A percentile compares a stretch with the other conserved stretches of the same genome.
Conservation (phyloP, 768 basidiomycete genomes). For the Lyophyllum atratum region DNA sequence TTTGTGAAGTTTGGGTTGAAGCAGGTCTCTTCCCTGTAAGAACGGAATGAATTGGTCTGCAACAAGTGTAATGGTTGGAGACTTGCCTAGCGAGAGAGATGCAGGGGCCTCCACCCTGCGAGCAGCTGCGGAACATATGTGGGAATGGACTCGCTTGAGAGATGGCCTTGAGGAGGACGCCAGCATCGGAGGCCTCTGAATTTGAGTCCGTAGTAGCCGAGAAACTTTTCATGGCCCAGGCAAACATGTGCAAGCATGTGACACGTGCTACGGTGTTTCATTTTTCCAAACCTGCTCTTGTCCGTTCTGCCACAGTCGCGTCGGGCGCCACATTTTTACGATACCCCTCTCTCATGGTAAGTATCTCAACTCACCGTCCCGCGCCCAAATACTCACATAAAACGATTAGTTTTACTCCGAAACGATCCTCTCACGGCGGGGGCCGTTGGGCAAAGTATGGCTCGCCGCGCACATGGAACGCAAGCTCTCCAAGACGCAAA, state of each 20-base stretch:
- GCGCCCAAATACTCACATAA: constrained; percentile 11
- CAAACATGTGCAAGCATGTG: constrained; percentile 15
- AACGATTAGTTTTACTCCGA: constrained; percentile 82
- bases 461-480: constrained; percentile 98
- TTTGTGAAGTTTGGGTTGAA: constrained; percentile 1
- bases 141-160: constrained; percentile 8
- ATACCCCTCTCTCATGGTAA: constrained; percentile 29
- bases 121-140: constrained; percentile 1
- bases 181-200: constrained; percentile 5
- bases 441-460: constrained; percentile 97
- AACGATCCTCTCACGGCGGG: constrained; percentile 89
- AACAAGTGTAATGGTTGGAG: background rate
- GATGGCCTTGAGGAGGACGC: constrained; percentile 14
- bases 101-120: background rate
- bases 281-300: constrained; percentile 13
- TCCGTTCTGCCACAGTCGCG: constrained; percentile 26
- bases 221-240: constrained; percentile 13
- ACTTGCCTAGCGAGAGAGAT: constrained; percentile 7
- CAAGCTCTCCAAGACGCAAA: constrained; percentile 95
- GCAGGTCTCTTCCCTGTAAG: constrained; percentile 10
- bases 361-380: background rate
- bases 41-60: background rate
- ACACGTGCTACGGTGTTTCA: constrained; percentile 20
- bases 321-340: constrained; percentile 18
- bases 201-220: background rate